phyloP scores from a whole-genome alignment of 257 asterid genomes.

The Przewalskia tangutica region DNA sequence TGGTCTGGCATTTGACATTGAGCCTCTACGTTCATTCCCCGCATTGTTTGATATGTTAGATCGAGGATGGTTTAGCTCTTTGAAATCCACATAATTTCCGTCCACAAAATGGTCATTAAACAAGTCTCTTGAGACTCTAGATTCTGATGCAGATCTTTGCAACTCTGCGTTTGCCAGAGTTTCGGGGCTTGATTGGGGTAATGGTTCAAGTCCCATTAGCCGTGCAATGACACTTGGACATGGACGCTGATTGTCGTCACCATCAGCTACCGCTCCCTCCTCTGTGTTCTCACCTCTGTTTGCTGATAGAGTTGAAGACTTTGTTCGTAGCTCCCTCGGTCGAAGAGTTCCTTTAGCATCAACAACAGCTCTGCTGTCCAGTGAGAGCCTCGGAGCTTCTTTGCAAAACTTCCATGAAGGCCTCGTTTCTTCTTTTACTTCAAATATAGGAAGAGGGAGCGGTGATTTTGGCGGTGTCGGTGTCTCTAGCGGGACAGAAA shows the following conservation, averaged over 20 bases:
- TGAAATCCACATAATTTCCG: conserved; percentile 15
- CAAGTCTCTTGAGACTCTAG: conserved; percentile 69
- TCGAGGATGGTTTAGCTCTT: conserved; percentile 20
- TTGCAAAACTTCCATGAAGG: conserved; percentile 72
- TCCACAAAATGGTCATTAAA: conserved; percentile 49
- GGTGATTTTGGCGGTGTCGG: conserved; percentile 51
- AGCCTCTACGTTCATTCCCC: neutral
- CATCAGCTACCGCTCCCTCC: conserved; percentile 5
- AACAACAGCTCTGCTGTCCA: conserved; percentile 88
- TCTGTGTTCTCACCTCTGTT: conserved; percentile 24
- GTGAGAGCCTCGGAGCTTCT: conserved; percentile 82
- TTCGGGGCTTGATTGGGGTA: conserved; percentile 37
- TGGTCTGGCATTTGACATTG: neutral
- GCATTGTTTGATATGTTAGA: conserved; percentile 12
- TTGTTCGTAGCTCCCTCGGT: conserved; percentile 63
- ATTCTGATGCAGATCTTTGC: conserved; percentile 87
- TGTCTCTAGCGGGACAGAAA: neutral
- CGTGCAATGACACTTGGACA: conserved; percentile 80
- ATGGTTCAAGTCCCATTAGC: conserved; percentile 84
- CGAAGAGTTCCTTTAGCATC: conserved; percentile 84
- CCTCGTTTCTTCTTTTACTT: conserved; percentile 47
- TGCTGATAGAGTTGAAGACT: conserved; percentile 21
- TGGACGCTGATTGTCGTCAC: conserved; percentile 33
- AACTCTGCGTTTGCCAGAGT: conserved; percentile 50
- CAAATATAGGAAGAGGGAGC: conserved; percentile 36